phyloP scores from a whole-genome alignment of 2,329 filamentous ascomycete species.

The Macrophomina phaseolina region DNA sequence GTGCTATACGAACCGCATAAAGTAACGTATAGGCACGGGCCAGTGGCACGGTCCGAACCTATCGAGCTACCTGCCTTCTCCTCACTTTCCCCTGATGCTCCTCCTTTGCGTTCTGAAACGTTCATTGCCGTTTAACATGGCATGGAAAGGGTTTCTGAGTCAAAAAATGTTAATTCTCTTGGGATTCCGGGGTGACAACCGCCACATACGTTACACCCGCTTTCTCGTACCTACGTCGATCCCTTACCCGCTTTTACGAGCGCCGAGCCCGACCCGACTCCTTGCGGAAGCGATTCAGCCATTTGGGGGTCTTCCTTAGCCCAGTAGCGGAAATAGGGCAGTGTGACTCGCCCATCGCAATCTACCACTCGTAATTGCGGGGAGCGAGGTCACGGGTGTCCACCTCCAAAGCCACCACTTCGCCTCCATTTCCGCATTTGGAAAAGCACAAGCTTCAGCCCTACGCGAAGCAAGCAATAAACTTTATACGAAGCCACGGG shows the following conservation, averaged over 20 bases:
- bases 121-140: neutral
- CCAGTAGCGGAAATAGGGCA: slow-evolving; percentile 1
- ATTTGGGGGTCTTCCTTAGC: slow-evolving; percentile 14
- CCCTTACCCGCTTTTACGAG: slow-evolving; percentile 24
- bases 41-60: neutral
- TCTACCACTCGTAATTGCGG: slow-evolving; percentile 19
- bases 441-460: slow-evolving; percentile 20
- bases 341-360: slow-evolving; percentile 9
- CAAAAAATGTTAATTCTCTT: neutral
- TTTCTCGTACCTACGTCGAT: slow-evolving; percentile 16
- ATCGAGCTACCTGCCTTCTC: neutral
- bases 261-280: slow-evolving; percentile 9
- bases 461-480: slow-evolving; percentile 22
- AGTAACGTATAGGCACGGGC: slow-evolving; percentile 11
- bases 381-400: neutral
- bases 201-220: slow-evolving; percentile 2
- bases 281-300: slow-evolving; percentile 15
- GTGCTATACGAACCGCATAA: slow-evolving; percentile 15
- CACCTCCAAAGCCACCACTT: neutral
- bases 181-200: neutral
- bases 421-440: neutral
- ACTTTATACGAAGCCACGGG: slow-evolving; percentile 14
- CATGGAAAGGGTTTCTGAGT: neutral
- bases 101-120: neutral
- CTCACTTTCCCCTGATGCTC: neutral